These are phyloP conservation scores for Deakozyma indianensis DNA, from an alignment of 805 yeast genomes.

Conservation along the genomic window DNA sequence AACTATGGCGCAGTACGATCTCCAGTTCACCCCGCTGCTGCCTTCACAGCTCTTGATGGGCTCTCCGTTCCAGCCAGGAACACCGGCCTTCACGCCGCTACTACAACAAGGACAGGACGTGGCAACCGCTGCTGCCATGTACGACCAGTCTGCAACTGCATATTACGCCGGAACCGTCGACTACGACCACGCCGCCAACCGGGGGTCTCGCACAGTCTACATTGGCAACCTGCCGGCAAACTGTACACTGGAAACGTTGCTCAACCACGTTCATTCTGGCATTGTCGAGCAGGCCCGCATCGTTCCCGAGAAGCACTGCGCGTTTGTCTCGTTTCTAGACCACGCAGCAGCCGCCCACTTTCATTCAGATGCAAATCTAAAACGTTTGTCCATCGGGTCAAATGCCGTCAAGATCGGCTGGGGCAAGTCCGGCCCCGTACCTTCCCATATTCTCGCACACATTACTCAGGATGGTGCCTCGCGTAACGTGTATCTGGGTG, in stretches of 20 bases:
- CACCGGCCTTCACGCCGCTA: constrained; percentile 14
- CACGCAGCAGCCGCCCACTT: constrained; percentile 79
- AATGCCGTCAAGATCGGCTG: constrained; percentile 82
- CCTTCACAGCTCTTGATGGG: constrained; percentile 23
- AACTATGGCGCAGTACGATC: constrained; percentile 17
- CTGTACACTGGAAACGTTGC: constrained; percentile 19
- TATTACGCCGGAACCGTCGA: neutral
- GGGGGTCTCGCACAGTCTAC: constrained; percentile 7
- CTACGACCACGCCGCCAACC: constrained; percentile 3
- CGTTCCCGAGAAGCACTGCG: constrained; percentile 77
- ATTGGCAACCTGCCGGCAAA: constrained; percentile 4
- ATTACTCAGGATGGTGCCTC: constrained; percentile 83
- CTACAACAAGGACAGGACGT: constrained; percentile 6
- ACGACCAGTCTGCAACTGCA: neutral
- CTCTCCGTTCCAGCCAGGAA: constrained; percentile 23
- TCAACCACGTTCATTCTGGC: constrained; percentile 87
- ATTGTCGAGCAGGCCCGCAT: constrained; percentile 62
- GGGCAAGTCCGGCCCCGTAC: constrained; percentile 72
- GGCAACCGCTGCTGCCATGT: constrained; percentile 5
- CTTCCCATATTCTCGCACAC: constrained; percentile 58
- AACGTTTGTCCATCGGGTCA: constrained; percentile 64
- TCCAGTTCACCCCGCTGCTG: constrained; percentile 19
- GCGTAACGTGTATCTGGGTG: constrained; percentile 83
- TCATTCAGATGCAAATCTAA: constrained; percentile 85
- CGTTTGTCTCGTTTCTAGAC: constrained; percentile 79